Base-by-base conservation (phyloP, 2,329 filamentous ascomycete species). In the Trichothecium sympodiale region DNA sequence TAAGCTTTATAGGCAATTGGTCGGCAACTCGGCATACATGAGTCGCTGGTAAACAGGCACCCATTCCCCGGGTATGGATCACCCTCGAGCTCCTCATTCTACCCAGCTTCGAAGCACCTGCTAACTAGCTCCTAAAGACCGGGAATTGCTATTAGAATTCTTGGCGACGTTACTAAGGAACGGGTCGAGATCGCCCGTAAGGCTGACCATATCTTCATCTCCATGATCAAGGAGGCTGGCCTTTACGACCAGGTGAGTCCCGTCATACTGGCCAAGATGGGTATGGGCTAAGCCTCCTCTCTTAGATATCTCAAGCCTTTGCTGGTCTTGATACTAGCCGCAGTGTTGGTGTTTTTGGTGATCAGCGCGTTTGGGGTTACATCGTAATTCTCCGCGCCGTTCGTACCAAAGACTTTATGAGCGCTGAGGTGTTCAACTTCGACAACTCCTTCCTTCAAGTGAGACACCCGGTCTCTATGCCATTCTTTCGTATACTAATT, bases 111-210 rank as follows among this genome's bases (percentile, higher is more conserved):
- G 28, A 14, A n/a, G 13, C 28, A 8, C 13, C 13, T 14, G 13
- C 15, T 14, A 30, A 30, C 13, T 6, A 14, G 13, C 28, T 30
- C 20, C 10, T 25, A 25, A 6, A 39, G 82, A 29, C 80, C 66
- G 0, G 71, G 61, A 35, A 76, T 93, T 41, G 85, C 74, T 12
- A 83, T 91, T 46, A 72, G 84, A 36, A 80, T 94, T 41, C 65
- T 94, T 1, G 88, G 88, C 26, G 87, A 93, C 47, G 79, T 94
- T 12, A 94, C 84, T 2, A 70, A 68, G 3, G 82, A 88, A 53
- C 74, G 81, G 29, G 80, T 94, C 13, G 74, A 76, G 37, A 91
- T 94, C 43, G 84, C 77, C 3, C 65, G 83, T n/a, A 66, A 82
- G 53, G 83, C 83, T 2, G 84, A 88, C 49, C 53, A 75, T 50